These are phyloP conservation scores for Clavispora santaluciae DNA, from an alignment of 805 yeast species.

Conservation along the genomic window DNA sequence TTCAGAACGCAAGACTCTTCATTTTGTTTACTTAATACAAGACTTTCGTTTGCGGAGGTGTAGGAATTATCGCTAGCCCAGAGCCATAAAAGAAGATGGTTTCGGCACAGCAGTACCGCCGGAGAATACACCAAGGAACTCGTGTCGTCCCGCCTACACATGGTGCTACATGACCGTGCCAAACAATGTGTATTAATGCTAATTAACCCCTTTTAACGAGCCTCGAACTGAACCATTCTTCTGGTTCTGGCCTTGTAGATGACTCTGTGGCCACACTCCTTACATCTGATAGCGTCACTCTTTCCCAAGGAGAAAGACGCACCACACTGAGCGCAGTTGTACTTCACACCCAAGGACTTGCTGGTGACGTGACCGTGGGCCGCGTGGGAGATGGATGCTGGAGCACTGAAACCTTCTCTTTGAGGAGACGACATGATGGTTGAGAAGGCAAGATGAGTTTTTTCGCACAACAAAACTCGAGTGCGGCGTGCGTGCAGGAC, in stretches of 20 bases:
- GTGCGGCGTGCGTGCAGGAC: conserved; percentile 1
- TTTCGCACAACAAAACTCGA: conserved; percentile 1
- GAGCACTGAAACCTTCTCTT: conserved; percentile 87
- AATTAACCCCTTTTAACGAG: conserved; percentile 21
- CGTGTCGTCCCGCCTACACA: too few species aligned
- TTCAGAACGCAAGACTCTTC: background rate
- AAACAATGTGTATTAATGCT: conserved; percentile 1
- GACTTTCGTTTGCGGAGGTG: background rate
- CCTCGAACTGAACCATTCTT: conserved; percentile 73
- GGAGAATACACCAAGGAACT: too few species aligned
- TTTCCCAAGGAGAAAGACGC: conserved; percentile 80
- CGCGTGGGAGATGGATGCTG: conserved; percentile 65
- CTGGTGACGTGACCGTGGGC: conserved; percentile 74
- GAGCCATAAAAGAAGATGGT: too few species aligned
- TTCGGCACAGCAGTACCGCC: too few species aligned
- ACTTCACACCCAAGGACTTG: conserved; percentile 76
- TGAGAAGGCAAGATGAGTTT: background rate
- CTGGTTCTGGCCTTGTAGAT: conserved; percentile 95
- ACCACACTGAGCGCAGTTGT: conserved; percentile 96
- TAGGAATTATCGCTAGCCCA: background rate
- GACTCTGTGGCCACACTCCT: conserved; percentile 98
- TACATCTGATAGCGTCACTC: conserved; percentile 96
- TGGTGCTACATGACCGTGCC: background rate
- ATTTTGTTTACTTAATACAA: background rate
- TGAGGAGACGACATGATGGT: conserved; percentile 41